phyloP scores from a whole-genome alignment of 2,329 filamentous ascomycete species.

The Cladophialophora yegresii region DNA sequence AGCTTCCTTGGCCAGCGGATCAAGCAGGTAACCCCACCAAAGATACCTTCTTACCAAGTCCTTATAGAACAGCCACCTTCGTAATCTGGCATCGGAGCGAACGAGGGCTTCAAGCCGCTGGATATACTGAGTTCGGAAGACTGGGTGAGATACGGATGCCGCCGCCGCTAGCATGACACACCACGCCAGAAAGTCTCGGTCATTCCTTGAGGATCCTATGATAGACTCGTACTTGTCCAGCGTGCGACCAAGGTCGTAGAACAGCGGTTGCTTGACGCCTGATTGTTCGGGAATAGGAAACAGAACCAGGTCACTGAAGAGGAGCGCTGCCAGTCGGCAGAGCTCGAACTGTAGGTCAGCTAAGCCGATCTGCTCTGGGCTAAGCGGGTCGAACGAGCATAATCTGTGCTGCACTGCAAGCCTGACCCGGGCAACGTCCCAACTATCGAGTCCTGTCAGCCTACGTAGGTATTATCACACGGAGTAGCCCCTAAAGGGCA shows the following conservation, averaged over 20 bases:
- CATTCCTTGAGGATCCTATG: background rate
- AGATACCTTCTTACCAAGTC: background rate
- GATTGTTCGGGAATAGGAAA: background rate
- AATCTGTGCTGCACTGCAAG: conserved; percentile 7
- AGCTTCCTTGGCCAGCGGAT: background rate
- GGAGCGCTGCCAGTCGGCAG: conserved; percentile 3
- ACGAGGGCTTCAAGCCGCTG: background rate
- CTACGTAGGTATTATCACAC: background rate
- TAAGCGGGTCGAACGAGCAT: conserved; percentile 2
- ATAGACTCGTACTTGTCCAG: conserved; percentile 1
- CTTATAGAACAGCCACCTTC: background rate
- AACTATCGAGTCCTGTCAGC: background rate
- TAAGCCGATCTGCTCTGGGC: background rate
- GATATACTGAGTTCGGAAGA: background rate
- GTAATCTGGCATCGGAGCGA: background rate
- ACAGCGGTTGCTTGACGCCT: background rate
- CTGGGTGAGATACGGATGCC: background rate
- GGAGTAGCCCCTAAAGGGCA: background rate
- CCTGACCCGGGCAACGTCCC: conserved; percentile 6
- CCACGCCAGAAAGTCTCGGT: background rate
- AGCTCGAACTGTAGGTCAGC: conserved; percentile 5
- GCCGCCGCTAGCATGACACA: background rate
- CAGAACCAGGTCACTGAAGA: conserved; percentile 9
- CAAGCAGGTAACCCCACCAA: conserved; percentile 4
- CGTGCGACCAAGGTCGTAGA: background rate